phyloP scores from a whole-genome alignment of 805 yeast species.

The Saccharomycopsis sp. region DNA sequence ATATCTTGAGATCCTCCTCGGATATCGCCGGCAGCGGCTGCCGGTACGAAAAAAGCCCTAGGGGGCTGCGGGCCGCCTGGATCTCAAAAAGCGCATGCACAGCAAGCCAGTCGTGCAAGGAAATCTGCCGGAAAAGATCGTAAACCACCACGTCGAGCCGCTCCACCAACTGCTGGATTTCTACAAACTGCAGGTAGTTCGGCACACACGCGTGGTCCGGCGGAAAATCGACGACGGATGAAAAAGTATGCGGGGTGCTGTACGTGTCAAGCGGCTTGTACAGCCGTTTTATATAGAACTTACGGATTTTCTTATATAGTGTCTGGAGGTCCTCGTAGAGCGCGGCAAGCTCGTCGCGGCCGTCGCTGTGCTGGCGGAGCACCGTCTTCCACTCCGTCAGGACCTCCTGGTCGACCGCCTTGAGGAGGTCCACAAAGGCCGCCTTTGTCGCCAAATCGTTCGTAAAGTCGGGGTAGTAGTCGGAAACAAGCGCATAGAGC shows the following conservation, averaged over 20 bases:
- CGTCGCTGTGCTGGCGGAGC: conserved; percentile 24
- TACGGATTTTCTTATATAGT: conserved; percentile 60
- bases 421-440: conserved; percentile 56
- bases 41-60: conserved; percentile 50
- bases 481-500: conserved; percentile 58
- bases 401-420: conserved; percentile 62
- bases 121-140: conserved; percentile 48
- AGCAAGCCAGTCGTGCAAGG: conserved; percentile 70
- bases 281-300: conserved; percentile 59
- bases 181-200: conserved; percentile 26
- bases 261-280: conserved; percentile 53
- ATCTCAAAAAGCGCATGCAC: conserved; percentile 68
- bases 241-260: conserved; percentile 33
- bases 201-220: conserved; percentile 41
- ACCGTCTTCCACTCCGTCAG: conserved; percentile 42
- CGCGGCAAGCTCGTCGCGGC: conserved; percentile 26
- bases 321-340: conserved; percentile 29
- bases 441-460: conserved; percentile 57
- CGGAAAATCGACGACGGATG: conserved; percentile 41
- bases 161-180: conserved; percentile 55
- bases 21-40: conserved; percentile 31
- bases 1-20: conserved; percentile 53
- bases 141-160: conserved; percentile 57
- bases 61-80: conserved; percentile 51
- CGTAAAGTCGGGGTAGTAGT: conserved; percentile 69